Evolutionary conservation across 164 flowering plant species (phyloP), one percentile per base, ranked within the genome.

Genomic region (Annona squamosa): DNA sequence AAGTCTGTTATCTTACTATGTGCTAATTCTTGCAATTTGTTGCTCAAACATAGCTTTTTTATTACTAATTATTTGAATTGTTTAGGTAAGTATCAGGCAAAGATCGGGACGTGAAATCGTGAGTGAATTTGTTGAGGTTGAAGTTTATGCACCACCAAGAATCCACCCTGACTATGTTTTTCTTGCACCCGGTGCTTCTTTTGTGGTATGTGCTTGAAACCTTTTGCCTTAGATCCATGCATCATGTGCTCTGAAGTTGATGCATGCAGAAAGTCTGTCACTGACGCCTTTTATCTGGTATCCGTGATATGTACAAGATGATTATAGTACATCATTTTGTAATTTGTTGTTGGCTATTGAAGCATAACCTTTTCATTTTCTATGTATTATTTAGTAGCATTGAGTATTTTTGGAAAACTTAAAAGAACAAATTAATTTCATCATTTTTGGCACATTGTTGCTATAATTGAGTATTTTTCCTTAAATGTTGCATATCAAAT

Each of bases 131-230:
- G 78, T 95, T 57, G 85, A 81, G 80, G 85, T 93, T 71, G 98
- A 95, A 86, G 96, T 95, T 18, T 95, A 91, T 85, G 88, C 88
- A 63, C 90, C 90, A 19, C 94, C 90, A 46, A 81, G 72, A 65
- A 79, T 95, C 67, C 85, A 85, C 71, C 99, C 99, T 12, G 76
- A 74, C 43, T 81, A 86, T 67, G 84, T 95, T 71, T 89, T 85
- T 78, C 88, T 95, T 70, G 91, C 81, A 57, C 99, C 97, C 5
- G 98, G 99, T 76, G 94, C 99, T 77, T 86, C 93, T 45, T 95
- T 84, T 77, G 74, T 81, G 90, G 97, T 92, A 89, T 75, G 86
- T 63, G 67, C 65, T 41, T 67, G 19, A 45, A 42, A 3, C 26
- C 9, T 67, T 9, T 52, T 10, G 13, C 9, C 59, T 5, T 52